phyloP scores from a whole-genome alignment of 257 asterid genomes.

The Voacanga thouarsii region DNA sequence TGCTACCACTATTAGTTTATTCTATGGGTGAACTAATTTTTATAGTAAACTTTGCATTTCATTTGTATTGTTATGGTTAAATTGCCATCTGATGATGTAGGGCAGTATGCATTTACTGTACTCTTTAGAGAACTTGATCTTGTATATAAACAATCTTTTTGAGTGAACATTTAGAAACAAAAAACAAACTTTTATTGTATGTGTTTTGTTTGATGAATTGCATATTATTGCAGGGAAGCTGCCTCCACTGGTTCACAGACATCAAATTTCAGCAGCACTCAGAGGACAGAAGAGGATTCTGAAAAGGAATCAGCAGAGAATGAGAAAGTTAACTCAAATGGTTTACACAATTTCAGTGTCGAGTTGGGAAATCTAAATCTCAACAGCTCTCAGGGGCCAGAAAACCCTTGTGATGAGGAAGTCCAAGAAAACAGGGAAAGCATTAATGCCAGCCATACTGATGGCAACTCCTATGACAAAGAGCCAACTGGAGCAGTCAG shows the following conservation, averaged over 20 bases:
- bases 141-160: neutral
- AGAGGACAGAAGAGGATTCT: constrained; percentile 11
- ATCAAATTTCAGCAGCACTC: constrained; percentile 13
- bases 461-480: constrained; percentile 14
- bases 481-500: neutral
- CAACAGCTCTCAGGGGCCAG: constrained; percentile 13
- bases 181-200: neutral
- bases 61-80: neutral
- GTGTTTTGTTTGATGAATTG: constrained; percentile 10
- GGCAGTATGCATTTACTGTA: neutral
- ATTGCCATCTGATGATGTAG: neutral
- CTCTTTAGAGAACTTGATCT: neutral
- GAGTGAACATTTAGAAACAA: neutral
- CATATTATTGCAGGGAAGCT: constrained; percentile 41
- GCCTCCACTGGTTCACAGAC: constrained; percentile 20
- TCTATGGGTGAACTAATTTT: neutral
- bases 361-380: constrained; percentile 24
- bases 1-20: neutral
- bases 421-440: constrained; percentile 6
- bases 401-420: constrained; percentile 10
- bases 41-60: neutral
- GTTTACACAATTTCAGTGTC: constrained; percentile 1
- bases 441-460: constrained; percentile 6
- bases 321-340: constrained; percentile 8
- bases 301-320: constrained; percentile 14